A percentile compares a stretch with the other conserved stretches of the same genome.
phyloP scores from a whole-genome alignment of 768 basidiomycete genomes.

The Ephemerocybe angulata region DNA sequence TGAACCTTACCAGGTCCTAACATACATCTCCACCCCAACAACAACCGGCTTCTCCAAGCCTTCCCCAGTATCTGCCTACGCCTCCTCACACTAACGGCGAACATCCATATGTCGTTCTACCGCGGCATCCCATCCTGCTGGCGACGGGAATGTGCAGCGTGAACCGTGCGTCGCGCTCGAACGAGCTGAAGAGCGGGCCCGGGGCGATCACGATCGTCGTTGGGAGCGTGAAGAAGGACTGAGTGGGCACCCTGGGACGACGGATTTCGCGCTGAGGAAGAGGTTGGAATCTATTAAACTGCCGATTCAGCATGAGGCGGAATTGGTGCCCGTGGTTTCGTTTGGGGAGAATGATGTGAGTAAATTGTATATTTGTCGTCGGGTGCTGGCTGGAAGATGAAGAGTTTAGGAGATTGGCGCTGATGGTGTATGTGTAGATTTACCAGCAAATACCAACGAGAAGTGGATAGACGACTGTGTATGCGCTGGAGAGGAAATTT shows the following conservation, averaged over 20 bases:
- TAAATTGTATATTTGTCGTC: too few relatives aligned
- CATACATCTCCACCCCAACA: conserved; percentile 23
- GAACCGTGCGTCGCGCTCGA: conserved; percentile 83
- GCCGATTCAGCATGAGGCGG: conserved; percentile 88
- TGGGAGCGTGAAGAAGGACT: conserved; percentile 91
- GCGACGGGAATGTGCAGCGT: conserved; percentile 90
- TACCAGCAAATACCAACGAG: conserved; percentile 96
- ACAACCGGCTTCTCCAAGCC: conserved; percentile 85
- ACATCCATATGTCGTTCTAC: conserved; percentile 91
- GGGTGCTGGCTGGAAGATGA: too few relatives aligned
- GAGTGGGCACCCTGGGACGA: conserved; percentile 92
- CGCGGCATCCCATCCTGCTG: conserved; percentile 87
- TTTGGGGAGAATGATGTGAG: conserved; percentile 98
- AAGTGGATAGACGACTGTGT: conserved; percentile 84
- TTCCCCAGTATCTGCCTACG: conserved; percentile 94
- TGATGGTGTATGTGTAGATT: conserved; percentile 55
- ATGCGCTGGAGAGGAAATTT: conserved; percentile 85
- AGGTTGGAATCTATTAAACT: conserved; percentile 96
- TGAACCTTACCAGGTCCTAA: conserved; percentile 1
- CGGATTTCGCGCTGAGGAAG: conserved; percentile 76
- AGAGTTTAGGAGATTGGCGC: background rate
- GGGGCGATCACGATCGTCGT: conserved; percentile 86
- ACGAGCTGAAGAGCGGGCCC: conserved; percentile 68
- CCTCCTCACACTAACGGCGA: conserved; percentile 83
- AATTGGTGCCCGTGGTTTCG: conserved; percentile 95